Evolutionary conservation across 2,329 filamentous ascomycete species (phyloP), one percentile per base, ranked within the genome.

Genomic region (Colletotrichum musicola): DNA sequence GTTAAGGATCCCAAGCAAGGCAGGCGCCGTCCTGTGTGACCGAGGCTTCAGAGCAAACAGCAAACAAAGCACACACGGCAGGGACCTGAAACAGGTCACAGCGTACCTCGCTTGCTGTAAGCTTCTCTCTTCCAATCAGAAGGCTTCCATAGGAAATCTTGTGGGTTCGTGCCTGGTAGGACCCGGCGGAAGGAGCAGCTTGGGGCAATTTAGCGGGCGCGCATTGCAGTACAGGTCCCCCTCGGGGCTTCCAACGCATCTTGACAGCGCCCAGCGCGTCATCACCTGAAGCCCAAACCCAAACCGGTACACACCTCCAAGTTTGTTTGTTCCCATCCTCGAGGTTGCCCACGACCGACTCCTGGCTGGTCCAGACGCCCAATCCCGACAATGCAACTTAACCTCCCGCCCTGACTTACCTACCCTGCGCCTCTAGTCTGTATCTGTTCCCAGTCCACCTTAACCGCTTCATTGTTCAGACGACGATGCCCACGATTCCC

Each of bases 1-100:
- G 22, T 51, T 13, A 27, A 51, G 4, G 22, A 35, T 10, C 0
- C 3, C 9, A 35, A 35, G 7, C 30, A 35, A 10, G 30, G 7
- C 30, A 30, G 49, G 12, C 10, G 12, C 18, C 20, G 9, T 22
- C 16, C 16, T 14, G 7, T 4, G 46, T 13, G 30, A 10, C 30
- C 30, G 30, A 35, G 30, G 30, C 30, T 35, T 35, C 30, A 35
- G 30, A 7, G 30, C 30, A 35, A 35, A 35, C 30, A 35, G 30
- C 30, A 35, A 35, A 35, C 30, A 35, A 10, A 35, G 30, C 30
- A 35, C 64, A 35, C 64, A 64, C 22, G 60, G 60, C 64, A 68
- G 59, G 64, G 63, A 68, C 61, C 61, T 68, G 65, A 68, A 68
- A 68, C 65, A 53, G 65, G 62, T 68, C 61, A 50, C 47, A 60